Conservation (phyloP, 257 asterid genomes). For the Ocimum tenuiflorum region DNA sequence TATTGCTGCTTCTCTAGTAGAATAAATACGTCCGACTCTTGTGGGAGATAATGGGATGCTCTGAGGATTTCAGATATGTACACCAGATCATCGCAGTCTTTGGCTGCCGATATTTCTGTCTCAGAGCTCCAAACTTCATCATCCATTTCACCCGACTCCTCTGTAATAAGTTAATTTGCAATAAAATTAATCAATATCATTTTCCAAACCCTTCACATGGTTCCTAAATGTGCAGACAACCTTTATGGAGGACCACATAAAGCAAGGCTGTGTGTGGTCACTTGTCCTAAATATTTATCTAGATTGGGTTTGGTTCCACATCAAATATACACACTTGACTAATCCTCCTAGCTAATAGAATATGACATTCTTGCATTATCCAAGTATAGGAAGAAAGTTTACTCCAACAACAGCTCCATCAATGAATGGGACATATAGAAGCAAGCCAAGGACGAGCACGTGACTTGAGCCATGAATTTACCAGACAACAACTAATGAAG, state of each 20-base stretch:
- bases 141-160: slow-evolving; percentile 45
- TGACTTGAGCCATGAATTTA: slow-evolving; percentile 9
- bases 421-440: slow-evolving; percentile 10
- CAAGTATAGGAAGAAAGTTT: not conserved
- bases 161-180: slow-evolving; percentile 16
- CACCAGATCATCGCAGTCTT: slow-evolving; percentile 50
- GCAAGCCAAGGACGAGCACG: slow-evolving; percentile 18
- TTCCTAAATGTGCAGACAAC: slow-evolving; percentile 19
- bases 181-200: no score
- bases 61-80: slow-evolving; percentile 63
- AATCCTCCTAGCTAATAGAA: not conserved
- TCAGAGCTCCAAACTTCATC: slow-evolving; percentile 55
- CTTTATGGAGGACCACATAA: slow-evolving; percentile 49
- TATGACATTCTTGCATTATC: not conserved
- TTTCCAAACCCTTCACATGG: not conserved
- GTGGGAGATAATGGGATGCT: slow-evolving; percentile 49
- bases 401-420: slow-evolving; percentile 21
- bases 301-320: slow-evolving; percentile 34
- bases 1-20: slow-evolving; percentile 70
- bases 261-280: slow-evolving; percentile 23
- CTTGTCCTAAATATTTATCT: slow-evolving; percentile 21
- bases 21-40: slow-evolving; percentile 49
- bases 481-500: no score
- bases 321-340: slow-evolving; percentile 18
- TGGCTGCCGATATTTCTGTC: slow-evolving; percentile 11